Evolutionary conservation across 108 stramenopile genomes (phyloP), one percentile per base, ranked within the genome.

Genomic region (Nitzschia sp.): DNA sequence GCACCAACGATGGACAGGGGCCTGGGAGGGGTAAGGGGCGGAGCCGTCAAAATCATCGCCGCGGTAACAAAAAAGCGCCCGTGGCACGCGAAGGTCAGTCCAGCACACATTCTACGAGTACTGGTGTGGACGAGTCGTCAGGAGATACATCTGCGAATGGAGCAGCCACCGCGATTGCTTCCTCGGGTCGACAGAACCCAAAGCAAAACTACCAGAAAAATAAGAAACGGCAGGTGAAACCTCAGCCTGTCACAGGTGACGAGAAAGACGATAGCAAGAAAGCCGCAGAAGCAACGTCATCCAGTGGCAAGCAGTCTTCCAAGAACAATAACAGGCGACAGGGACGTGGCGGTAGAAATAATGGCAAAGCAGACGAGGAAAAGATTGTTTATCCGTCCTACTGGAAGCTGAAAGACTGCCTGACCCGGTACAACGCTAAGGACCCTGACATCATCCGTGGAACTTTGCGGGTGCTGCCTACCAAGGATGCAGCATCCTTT

Each of bases 371-470:
- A 15, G 19, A 8, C 44, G 36, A 38, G 41, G 44, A 44, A 17
- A 61, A 61, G 38, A 71, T 25, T 58, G 59, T 69, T 3, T 89
- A 86, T 75, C 77, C 79, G 29, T 29, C 69, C 1, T 80, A 90
- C 45, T 44, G 21, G 36, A 61, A 57, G 19, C 58, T 73, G 17
- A 58, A 80, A 21, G 60, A 78, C 11, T 86, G 85, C 52, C 34
- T 88, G 45, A 35, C 61, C 19, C 72, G 76, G 16, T 89, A 92
- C 78, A 74, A 66, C 26, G 53, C 58, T 57, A 58, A 64, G 29
- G 85, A 89, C 63, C 75, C 70, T 6, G 68, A 64, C 32, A 45
- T 93, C 0, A 78, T 93, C 36, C 78, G 91, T 17, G 91, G 91
- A 27, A 92, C 81, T 22, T 21, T 92, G 3, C 80, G 86, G 0